These are phyloP conservation scores for Phaeoacremonium minimum DNA, from an alignment of 2,329 filamentous ascomycete species.

Conservation along the genomic window DNA sequence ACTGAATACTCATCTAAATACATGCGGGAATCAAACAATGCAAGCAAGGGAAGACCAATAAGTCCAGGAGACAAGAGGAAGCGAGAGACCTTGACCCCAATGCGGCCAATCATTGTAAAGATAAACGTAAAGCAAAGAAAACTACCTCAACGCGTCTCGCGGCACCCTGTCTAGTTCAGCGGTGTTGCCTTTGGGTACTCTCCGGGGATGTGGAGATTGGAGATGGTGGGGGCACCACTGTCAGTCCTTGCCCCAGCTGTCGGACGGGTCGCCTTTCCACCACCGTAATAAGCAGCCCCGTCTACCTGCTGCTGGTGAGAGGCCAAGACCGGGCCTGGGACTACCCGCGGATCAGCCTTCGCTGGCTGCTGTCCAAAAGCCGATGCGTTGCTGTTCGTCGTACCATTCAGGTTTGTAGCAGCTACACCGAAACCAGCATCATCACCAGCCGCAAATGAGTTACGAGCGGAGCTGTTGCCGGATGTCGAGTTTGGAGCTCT, in stretches of 20 bases:
- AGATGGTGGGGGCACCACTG: constrained; percentile 48
- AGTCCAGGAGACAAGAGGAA: no score
- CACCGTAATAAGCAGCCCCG: constrained; percentile 1
- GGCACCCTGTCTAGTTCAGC: no score
- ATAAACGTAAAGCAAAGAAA: no score
- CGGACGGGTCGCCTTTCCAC: constrained; percentile 6
- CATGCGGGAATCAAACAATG: no score
- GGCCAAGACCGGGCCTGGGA: not conserved
- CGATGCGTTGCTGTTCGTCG: not conserved
- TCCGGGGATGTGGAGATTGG: constrained; percentile 66
- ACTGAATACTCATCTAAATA: no score
- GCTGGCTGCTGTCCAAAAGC: not conserved
- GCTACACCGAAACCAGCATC: not conserved
- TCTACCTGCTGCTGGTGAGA: not conserved
- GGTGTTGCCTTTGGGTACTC: constrained; percentile 52
- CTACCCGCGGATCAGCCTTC: not conserved
- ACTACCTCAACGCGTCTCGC: no score
- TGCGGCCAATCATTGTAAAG: no score
- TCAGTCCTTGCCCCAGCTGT: constrained; percentile 24
- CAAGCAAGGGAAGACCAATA: no score
- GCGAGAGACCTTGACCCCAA: no score
- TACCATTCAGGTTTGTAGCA: not conserved
- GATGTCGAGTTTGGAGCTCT: not conserved
- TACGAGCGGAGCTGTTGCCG: not conserved
- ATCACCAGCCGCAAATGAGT: not conserved